Evolutionary conservation across 1,284 basidiomycete genomes (phyloP), one percentile per base, ranked within the genome.

Genomic region (Mycosarcoma maydis): DNA sequence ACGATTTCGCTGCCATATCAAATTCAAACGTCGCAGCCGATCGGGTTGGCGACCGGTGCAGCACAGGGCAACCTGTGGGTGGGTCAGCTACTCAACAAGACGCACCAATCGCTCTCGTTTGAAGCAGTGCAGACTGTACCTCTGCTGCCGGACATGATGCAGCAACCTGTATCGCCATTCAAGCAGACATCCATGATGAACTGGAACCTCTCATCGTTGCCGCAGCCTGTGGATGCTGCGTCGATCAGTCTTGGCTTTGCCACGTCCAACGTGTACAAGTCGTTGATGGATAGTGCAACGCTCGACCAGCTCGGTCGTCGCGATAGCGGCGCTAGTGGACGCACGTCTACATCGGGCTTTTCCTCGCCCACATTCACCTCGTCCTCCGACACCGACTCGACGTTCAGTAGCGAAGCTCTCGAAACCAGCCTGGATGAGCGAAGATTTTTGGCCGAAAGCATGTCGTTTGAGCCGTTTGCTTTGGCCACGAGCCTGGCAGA

Each of bases 161-260:
- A 64, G 38, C 54, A 64, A 43, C 56, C 59, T 2, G 54, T 69
- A 9, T 70, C 67, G 20, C 67, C 67, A 0, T 70, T 70, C 67
- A 70, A 70, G 51, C 44, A 58, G 39, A 59, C 60, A 13, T 55
- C 56, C 6, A 59, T 70, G 55, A 64, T 64, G 55, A 52, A 56
- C 45, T 59, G 59, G 59, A 59, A 34, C 41, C 39, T 54, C n/a
- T 43, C 59, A 1, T 46, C 66, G 37, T 40, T 51, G 5, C 51
- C 64, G 5, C 40, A 43, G 37, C 53, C 57, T 17, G 23, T 65
- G 22, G 61, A 65, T 23, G 45, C 61, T 2, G 23, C 54, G 2
- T 41, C 61, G 20, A 50, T 58, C 27, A 41, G 32, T 32, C 51
- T 59, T 20, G 33, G 46, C 23, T 51, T 55, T 13, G 19, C 55